Conservation (phyloP, 2,329 filamentous ascomycete genomes). For the Claviceps sp. region DNA sequence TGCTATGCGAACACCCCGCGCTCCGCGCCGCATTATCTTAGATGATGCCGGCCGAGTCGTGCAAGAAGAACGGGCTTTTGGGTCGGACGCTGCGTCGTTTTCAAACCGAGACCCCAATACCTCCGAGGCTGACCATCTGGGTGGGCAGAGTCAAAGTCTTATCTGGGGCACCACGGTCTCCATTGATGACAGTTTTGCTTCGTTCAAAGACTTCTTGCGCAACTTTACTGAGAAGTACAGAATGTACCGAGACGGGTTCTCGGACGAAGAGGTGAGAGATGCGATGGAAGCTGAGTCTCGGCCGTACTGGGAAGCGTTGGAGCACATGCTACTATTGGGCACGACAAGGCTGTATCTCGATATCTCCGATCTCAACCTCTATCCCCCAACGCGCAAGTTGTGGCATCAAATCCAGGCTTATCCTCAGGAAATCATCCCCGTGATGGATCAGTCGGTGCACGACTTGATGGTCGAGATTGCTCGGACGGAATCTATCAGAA, state of each 20-base stretch:
- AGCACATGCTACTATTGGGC: slow-evolving; percentile 82
- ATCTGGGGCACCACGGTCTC: slow-evolving; percentile 98
- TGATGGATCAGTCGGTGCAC: slow-evolving; percentile 92
- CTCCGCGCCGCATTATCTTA: slow-evolving; percentile 42
- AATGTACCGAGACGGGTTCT: slow-evolving; percentile 75
- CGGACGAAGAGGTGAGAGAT: slow-evolving; percentile 58
- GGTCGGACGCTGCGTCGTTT: slow-evolving; percentile 48
- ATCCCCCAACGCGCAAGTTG: slow-evolving; percentile 82
- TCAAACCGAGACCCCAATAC: slow-evolving; percentile 63
- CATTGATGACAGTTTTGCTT: slow-evolving; percentile 72
- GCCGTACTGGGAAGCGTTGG: slow-evolving; percentile 73
- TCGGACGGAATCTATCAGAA: slow-evolving; percentile 60
- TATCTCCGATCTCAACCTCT: slow-evolving; percentile 77
- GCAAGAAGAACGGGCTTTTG: slow-evolving; percentile 34
- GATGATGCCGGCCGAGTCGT: slow-evolving; percentile 46
- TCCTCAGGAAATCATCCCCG: slow-evolving; percentile 86
- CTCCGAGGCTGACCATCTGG: slow-evolving; percentile 80
- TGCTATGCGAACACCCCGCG: slow-evolving; percentile 42
- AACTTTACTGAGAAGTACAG: slow-evolving; percentile 93
- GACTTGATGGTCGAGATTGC: slow-evolving; percentile 88
- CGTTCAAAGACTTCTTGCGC: slow-evolving; percentile 83
- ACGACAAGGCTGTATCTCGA: slow-evolving; percentile 79
- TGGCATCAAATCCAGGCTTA: slow-evolving; percentile 94
- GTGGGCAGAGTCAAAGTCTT: slow-evolving; percentile 66
- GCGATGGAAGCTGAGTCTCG: slow-evolving; percentile 63